Percentiles rank a stretch among this genome's conserved stretches.
Evolutionary conservation across 768 basidiomycete genomes (phyloP).

Genomic region (Boletales sp.): DNA sequence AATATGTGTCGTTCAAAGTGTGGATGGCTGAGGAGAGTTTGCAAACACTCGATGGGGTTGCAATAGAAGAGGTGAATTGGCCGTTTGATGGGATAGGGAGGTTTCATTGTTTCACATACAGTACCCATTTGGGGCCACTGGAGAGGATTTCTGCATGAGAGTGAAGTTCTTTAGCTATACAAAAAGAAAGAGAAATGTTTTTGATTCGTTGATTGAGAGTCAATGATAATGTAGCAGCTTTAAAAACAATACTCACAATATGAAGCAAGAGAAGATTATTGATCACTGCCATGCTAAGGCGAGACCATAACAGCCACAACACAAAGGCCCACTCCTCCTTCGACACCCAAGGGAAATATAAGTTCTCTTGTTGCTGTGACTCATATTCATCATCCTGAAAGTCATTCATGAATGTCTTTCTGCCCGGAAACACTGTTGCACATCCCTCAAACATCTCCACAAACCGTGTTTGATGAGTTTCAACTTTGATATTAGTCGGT

Average conservation of each 20-base stretch:
- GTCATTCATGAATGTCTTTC: not conserved
- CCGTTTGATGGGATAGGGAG: not conserved
- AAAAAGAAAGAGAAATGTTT: not conserved
- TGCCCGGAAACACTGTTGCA: not conserved
- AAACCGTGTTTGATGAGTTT: not conserved
- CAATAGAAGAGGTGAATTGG: not conserved
- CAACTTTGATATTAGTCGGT: too few relatives aligned
- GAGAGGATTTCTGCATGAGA: not conserved
- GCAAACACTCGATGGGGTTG: not conserved
- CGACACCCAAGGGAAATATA: not conserved
- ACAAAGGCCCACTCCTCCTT: conserved; percentile 8
- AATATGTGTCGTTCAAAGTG: conserved; percentile 4
- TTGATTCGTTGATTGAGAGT: not conserved
- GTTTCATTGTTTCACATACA: not conserved
- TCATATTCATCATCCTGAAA: not conserved
- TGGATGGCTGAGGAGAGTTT: not conserved
- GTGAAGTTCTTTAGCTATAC: not conserved
- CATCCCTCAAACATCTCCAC: not conserved
- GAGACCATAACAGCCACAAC: conserved; percentile 24
- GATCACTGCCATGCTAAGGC: conserved; percentile 29
- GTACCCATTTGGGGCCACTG: not conserved
- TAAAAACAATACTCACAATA: conserved; percentile 10
- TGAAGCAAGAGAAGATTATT: conserved; percentile 27
- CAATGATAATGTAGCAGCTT: not conserved
- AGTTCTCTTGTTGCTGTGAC: not conserved